A percentile compares a stretch with the other conserved stretches of the same genome.
Conservation (phyloP, 2,329 filamentous ascomycete genomes). For the Venturia asperata region DNA sequence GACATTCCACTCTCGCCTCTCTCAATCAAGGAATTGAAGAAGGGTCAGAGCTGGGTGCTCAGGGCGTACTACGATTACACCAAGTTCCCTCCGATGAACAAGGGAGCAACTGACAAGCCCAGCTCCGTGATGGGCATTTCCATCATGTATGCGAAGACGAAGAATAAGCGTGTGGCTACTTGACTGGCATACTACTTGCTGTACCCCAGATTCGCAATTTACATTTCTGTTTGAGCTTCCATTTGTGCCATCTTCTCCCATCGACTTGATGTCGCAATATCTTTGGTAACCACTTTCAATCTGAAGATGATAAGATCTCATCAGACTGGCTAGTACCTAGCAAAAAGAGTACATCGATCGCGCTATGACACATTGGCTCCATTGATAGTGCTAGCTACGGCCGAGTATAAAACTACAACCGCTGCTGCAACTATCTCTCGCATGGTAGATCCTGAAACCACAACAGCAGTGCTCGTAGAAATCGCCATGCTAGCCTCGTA, state of each 20-base stretch:
- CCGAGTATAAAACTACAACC: neutral
- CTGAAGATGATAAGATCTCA: neutral
- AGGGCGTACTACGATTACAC: slow-evolving; percentile 19
- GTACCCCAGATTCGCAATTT: neutral
- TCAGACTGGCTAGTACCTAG: neutral
- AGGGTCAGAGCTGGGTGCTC: slow-evolving; percentile 18
- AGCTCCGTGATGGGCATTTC: slow-evolving; percentile 19
- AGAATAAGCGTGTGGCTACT: slow-evolving; percentile 12
- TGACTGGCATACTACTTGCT: neutral
- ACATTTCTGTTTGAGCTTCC: too few relatives aligned
- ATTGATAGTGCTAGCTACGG: neutral
- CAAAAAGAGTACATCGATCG: neutral
- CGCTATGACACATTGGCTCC: too few relatives aligned
- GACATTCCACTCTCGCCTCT: slow-evolving; percentile 11
- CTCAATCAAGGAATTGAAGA: slow-evolving; percentile 8
- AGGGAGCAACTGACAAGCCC: neutral
- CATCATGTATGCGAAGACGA: slow-evolving; percentile 19
- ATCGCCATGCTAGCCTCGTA: slow-evolving; percentile 7
- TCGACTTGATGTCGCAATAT: too few relatives aligned
- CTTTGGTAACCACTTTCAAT: too few relatives aligned
- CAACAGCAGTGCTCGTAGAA: neutral
- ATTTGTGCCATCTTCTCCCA: too few relatives aligned
- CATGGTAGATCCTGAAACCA: neutral
- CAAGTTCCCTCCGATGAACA: slow-evolving; percentile 10
- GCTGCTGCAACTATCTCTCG: slow-evolving; percentile 7